Percentiles rank a stretch among this genome's conserved stretches.
Evolutionary conservation across 495 filamentous ascomycete species (phyloP).

Genomic region (Neurospora sp.): DNA sequence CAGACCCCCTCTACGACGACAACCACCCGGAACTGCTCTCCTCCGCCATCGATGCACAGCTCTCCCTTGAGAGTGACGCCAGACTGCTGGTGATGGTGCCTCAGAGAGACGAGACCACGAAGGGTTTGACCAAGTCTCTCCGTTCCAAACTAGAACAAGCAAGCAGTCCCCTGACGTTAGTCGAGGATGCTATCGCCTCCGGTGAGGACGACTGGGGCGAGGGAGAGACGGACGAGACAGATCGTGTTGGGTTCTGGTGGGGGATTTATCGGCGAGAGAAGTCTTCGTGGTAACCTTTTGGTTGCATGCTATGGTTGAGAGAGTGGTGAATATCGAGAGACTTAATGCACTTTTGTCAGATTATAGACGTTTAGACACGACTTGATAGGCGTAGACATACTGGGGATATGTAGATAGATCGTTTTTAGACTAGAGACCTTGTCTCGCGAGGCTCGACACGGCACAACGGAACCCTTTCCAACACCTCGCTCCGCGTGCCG

Average conservation of each 20-base stretch:
- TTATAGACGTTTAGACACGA: background rate
- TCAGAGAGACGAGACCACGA: constrained; percentile 30
- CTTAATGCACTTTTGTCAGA: background rate
- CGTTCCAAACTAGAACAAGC: constrained; percentile 13
- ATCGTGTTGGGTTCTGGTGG: constrained; percentile 35
- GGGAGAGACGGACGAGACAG: constrained; percentile 24
- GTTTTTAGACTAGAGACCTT: background rate
- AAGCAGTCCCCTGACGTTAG: constrained; percentile 14
- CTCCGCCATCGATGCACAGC: constrained; percentile 29
- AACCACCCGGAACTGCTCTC: constrained; percentile 35
- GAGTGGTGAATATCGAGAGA: background rate
- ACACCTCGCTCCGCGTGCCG: no score
- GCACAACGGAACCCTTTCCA: no score
- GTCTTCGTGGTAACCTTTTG: background rate
- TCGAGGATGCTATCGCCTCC: constrained; percentile 24
- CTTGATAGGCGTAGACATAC: background rate
- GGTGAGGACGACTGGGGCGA: constrained; percentile 40
- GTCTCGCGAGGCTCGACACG: background rate
- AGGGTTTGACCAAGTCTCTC: constrained; percentile 20
- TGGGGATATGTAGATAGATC: background rate
- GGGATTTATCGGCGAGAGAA: constrained; percentile 27
- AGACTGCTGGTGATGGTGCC: constrained; percentile 37
- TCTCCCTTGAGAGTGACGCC: constrained; percentile 21
- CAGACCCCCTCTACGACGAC: constrained; percentile 39
- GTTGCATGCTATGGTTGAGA: background rate